Percentiles rank a stretch among this genome's conserved stretches.
Conservation (phyloP, 2,329 filamentous ascomycete genomes). For the Tolypocladium cylindrosporum region DNA sequence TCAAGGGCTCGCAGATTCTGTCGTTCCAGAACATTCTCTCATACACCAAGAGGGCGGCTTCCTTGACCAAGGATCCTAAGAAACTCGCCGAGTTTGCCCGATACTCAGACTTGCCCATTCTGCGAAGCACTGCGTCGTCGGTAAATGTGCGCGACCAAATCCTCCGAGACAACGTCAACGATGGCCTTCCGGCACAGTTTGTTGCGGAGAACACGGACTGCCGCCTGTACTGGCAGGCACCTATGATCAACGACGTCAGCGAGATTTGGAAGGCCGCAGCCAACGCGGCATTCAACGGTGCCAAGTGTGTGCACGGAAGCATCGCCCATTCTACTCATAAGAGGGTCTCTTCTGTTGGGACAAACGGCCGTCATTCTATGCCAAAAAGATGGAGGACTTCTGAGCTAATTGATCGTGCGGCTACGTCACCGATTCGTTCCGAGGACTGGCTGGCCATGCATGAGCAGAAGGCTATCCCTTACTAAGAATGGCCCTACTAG, state of each 20-base stretch:
- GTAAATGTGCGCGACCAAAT: slow-evolving; percentile 31
- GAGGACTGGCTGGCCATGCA: slow-evolving; percentile 3
- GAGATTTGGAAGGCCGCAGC: slow-evolving; percentile 37
- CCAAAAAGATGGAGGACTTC: neutral
- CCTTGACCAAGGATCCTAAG: slow-evolving; percentile 14
- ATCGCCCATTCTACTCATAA: slow-evolving; percentile 10
- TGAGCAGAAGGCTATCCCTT: slow-evolving; percentile 3
- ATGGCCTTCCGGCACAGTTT: slow-evolving; percentile 36
- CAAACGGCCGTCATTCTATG: neutral
- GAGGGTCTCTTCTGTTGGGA: neutral
- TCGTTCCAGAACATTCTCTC: slow-evolving; percentile 17
- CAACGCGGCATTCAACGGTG: slow-evolving; percentile 28
- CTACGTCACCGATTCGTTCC: neutral
- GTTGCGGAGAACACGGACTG: slow-evolving; percentile 37
- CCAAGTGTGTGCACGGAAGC: slow-evolving; percentile 26
- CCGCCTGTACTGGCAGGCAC: slow-evolving; percentile 38
- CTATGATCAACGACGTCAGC: slow-evolving; percentile 35
- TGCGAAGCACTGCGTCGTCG: slow-evolving; percentile 20
- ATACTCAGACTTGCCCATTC: slow-evolving; percentile 21
- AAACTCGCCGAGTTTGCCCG: slow-evolving; percentile 17
- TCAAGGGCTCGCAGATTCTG: slow-evolving; percentile 37
- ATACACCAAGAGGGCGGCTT: slow-evolving; percentile 10
- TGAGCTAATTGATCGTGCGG: neutral
- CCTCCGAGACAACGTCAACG: slow-evolving; percentile 21
- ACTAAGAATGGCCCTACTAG: neutral